Base-by-base conservation (phyloP, 2,329 filamentous ascomycete species). In the Daldinia eschscholtzii region DNA sequence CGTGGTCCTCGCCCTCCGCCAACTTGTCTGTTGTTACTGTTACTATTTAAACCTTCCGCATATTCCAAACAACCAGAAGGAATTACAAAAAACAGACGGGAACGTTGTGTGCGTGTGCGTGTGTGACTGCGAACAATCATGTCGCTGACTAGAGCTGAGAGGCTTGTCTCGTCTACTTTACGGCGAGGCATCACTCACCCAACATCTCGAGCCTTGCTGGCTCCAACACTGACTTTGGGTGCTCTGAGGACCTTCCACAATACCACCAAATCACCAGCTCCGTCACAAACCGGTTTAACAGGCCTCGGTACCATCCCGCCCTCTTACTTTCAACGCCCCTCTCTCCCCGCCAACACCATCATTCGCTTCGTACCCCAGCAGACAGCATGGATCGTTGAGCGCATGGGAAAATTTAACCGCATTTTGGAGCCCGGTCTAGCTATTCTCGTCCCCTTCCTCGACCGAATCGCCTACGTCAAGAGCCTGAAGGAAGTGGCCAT, bases 341-440 rank as follows among this genome's bases (percentile, higher is more conserved):
- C 87, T 23, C 86, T 98, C 59, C 96, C 96, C 30, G 93, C 94
- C 74, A 99, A 99, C 83, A 99, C 96, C 3, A 86, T 99, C 70
- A 86, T 99, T 76, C 93, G 95, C 68, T 99, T 98, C 82, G 96
- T 99, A 46, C 96, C 96, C n/a, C 96, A 99, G 83, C 96, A 99
- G 85, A 98, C 95, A 75, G 96, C 96, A 80, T 99, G 96, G 96
- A 95, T 99, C 67, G 96, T 99, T 64, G 96, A 99, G 88, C 94
- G 96, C 78, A 99, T 99, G 96, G 96, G 96, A 76, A 96, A 94
- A 82, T 99, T 97, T 84, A 92, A 93, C 83, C 89, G 94, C 68
- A 98, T 99, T 77, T 85, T 99, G 57, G 89, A 98, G 76, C 96
- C 96, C 3, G 96, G 96, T 64, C 85, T 99, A 70, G 94, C 96